phyloP scores from a whole-genome alignment of 441 rosid species.

The Eruca vesicaria region DNA sequence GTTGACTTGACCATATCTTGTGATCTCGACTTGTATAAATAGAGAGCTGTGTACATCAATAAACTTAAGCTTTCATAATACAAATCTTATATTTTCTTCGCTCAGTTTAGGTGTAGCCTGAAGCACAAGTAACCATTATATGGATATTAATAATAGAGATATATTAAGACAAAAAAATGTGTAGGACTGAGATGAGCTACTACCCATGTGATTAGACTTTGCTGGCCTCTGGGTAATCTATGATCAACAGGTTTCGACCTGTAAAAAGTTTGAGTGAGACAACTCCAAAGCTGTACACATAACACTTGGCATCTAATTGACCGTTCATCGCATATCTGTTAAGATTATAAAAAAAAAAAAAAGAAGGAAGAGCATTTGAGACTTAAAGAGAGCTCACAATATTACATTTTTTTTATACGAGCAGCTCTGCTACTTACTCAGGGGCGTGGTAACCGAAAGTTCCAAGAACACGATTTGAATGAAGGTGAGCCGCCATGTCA shows the following conservation, averaged over 20 bases:
- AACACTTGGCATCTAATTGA: slow-evolving; percentile 63
- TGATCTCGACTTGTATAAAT: too few relatives aligned
- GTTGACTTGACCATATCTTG: too few relatives aligned
- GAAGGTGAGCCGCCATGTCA: slow-evolving; percentile 72
- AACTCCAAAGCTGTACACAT: slow-evolving; percentile 78
- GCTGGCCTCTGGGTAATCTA: slow-evolving; percentile 71
- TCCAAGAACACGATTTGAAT: slow-evolving; percentile 74
- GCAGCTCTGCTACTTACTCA: slow-evolving; percentile 50
- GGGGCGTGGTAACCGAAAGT: slow-evolving; percentile 77
- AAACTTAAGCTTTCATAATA: not conserved
- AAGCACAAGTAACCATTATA: slow-evolving; percentile 15
- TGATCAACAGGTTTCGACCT: slow-evolving; percentile 75
- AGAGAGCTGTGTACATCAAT: too few relatives aligned
- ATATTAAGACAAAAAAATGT: not conserved
- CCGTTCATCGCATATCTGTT: slow-evolving; percentile 73
- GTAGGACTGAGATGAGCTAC: slow-evolving; percentile 1
- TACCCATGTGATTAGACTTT: slow-evolving; percentile 81
- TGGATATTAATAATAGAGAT: not conserved
- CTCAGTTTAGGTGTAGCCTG: slow-evolving; percentile 76
- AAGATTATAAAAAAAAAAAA: not conserved
- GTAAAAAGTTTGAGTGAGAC: slow-evolving; percentile 67
- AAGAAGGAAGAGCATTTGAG: slow-evolving; percentile 9
- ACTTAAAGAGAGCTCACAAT: not conserved
- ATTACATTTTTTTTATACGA: too few relatives aligned
- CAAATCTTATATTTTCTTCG: too few relatives aligned